phyloP scores from a whole-genome alignment of 1,284 basidiomycete species.

The Chiua sp. region DNA sequence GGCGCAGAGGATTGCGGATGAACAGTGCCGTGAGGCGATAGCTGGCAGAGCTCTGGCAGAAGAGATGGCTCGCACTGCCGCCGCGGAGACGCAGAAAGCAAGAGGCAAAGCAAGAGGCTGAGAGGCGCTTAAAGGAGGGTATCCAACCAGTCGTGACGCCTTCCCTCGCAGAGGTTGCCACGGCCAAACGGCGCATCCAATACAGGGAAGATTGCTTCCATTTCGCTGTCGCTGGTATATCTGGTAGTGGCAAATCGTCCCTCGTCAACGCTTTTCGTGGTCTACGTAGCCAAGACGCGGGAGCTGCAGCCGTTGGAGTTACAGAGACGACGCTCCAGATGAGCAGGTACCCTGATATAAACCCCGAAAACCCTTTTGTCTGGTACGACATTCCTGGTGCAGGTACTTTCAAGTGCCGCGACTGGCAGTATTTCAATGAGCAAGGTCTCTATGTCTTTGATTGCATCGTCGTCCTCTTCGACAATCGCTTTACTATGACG shows the following conservation, averaged over 20 bases:
- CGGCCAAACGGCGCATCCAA: constrained; percentile 10
- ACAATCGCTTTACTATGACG: constrained; percentile 27
- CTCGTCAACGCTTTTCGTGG: constrained; percentile 26
- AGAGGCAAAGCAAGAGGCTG: constrained; percentile 15
- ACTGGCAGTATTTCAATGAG: constrained; percentile 30
- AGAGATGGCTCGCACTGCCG: constrained; percentile 11
- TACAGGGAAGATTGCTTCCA: constrained; percentile 23
- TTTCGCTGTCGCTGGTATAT: constrained; percentile 18
- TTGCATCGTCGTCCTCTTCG: constrained; percentile 25
- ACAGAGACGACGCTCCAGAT: constrained; percentile 22
- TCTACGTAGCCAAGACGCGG: constrained; percentile 8
- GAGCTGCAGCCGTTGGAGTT: constrained; percentile 22
- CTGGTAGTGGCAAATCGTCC: constrained; percentile 9
- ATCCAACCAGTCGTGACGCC: constrained; percentile 22
- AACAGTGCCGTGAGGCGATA: constrained; percentile 17
- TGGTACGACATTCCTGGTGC: constrained; percentile 29
- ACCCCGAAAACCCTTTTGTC: constrained; percentile 22
- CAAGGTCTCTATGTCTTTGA: constrained; percentile 29
- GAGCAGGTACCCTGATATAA: constrained; percentile 20
- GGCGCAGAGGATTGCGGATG: constrained; percentile 14
- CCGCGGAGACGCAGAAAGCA: constrained; percentile 16
- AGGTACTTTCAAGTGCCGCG: constrained; percentile 21
- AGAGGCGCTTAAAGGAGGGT: constrained; percentile 20
- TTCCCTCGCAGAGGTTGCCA: constrained; percentile 9
- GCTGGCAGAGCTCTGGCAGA: constrained; percentile 16